Percentiles rank a stretch among this genome's conserved stretches.
These are phyloP conservation scores for Periglandula ipomoeae DNA, from an alignment of 2,329 filamentous ascomycete genomes.

Conservation along the genomic window DNA sequence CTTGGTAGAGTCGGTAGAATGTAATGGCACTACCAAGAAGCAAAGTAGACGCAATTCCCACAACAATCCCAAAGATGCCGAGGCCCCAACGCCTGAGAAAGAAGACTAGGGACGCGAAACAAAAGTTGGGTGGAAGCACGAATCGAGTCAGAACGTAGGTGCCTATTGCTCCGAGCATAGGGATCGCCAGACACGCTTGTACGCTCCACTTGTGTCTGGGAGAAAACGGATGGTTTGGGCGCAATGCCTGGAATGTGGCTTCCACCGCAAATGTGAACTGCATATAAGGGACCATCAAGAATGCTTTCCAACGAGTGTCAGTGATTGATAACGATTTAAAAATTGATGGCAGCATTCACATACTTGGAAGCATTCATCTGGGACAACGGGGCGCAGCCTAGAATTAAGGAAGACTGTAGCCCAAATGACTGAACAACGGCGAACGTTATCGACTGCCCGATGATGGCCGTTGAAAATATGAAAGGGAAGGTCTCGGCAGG, in stretches of 20 bases:
- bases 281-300: slow-evolving; percentile 58
- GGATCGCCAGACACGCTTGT: slow-evolving; percentile 42
- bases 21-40: slow-evolving; percentile 42
- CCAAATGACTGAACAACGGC: slow-evolving; percentile 47
- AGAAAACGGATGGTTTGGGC: slow-evolving; percentile 47
- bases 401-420: slow-evolving; percentile 38
- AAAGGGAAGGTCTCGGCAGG: slow-evolving; percentile 45
- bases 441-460: slow-evolving; percentile 49
- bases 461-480: slow-evolving; percentile 46
- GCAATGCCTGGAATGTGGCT: slow-evolving; percentile 41
- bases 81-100: slow-evolving; percentile 53
- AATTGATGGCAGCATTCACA: slow-evolving; percentile 8
- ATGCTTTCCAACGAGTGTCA: slow-evolving; percentile 33
- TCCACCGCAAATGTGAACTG: slow-evolving; percentile 59
- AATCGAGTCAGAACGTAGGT: slow-evolving; percentile 52
- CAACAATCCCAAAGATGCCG: slow-evolving; percentile 45
- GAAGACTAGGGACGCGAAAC: slow-evolving; percentile 61
- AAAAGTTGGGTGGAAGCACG: slow-evolving; percentile 46
- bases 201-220: slow-evolving; percentile 51
- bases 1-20: slow-evolving; percentile 47
- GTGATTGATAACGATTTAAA: background rate
- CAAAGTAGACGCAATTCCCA: slow-evolving; percentile 40
- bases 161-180: slow-evolving; percentile 41
- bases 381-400: slow-evolving; percentile 44
- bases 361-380: slow-evolving; percentile 54